Conservation (phyloP, 2,329 filamentous ascomycete species). For the Alternaria infectoria region DNA sequence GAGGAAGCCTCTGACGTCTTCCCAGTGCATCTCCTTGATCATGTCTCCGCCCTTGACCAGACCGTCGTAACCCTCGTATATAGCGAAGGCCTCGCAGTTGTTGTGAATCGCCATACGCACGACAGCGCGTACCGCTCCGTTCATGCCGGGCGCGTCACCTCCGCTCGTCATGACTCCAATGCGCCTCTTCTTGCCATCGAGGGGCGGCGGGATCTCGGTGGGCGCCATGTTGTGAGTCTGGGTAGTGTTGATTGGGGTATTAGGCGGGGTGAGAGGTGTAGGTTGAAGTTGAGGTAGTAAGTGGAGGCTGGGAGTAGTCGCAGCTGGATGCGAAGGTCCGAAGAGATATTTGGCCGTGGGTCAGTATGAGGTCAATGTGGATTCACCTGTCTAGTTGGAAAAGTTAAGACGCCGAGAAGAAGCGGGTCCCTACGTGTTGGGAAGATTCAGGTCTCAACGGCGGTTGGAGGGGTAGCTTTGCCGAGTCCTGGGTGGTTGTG, state of each 20-base stretch:
- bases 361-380: conserved; percentile 36
- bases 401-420: conserved; percentile 21
- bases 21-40: conserved; percentile 88
- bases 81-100: conserved; percentile 57
- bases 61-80: conserved; percentile 94
- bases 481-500: not conserved
- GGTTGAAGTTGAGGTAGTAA: not conserved
- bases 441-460: conserved; percentile 18
- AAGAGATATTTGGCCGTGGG: conserved; percentile 20
- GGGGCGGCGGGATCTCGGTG: conserved; percentile 41
- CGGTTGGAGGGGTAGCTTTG: conserved; percentile 19
- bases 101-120: conserved; percentile 90
- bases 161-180: conserved; percentile 95
- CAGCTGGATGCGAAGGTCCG: conserved; percentile 7
- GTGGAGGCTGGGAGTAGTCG: conserved; percentile 10
- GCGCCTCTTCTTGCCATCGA: conserved; percentile 61
- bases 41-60: conserved; percentile 87
- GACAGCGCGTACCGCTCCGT: conserved; percentile 85
- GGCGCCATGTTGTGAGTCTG: conserved; percentile 34
- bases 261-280: conserved; percentile 5
- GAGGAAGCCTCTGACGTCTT: conserved; percentile 92
- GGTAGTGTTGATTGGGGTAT: conserved; percentile 5
- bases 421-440: conserved; percentile 32
- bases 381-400: conserved; percentile 18
- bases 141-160: conserved; percentile 95